Evolutionary conservation across 441 rosid genomes (phyloP), one percentile per base, ranked within the genome.

Genomic region (Erodium texanum): DNA sequence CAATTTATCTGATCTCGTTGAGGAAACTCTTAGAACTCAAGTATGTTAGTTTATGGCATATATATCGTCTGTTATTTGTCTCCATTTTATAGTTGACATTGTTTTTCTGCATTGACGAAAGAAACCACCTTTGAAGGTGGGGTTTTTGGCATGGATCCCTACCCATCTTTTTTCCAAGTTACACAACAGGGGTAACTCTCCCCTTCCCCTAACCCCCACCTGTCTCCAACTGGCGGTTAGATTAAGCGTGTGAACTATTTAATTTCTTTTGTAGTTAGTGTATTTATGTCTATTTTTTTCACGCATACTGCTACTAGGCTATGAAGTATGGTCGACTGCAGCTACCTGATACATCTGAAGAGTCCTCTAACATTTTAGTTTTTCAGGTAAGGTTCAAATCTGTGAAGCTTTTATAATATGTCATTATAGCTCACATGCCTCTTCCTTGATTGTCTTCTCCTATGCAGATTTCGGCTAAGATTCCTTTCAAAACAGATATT

Each of bases 1-100:
- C 77, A 95, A 95, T 82, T 77, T 92, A 73, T 92, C 97, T 78
- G 96, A 90, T 83, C 89, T 92, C 66, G 93, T 95, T 68, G 89
- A 75, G 78, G 87, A 76, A 73, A 80, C 85, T 79, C 90, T 95
- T 61, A 61, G 64, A 69, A 79, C 72, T 66, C 97, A 92, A 78
- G 99, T 90, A 82, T 75, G 82, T 70, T 67, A 67, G n/a, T 18
- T 43, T 52, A 70, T 64, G 43, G 27, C 43, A n/a, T 48, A 29
- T 15, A 65, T 71, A 29, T 64, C 19, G 41, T 61, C 32, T 61
- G 34, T 24, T 23, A 61, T 32, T 58, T 20, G 63, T 58, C 63
- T 18, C 63, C 63, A 58, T 58, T 58, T 22, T 19, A 22, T 52
- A 52, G 20, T 61, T 61, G 64, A 14, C 32, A 23, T 61, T 61